Base-by-base conservation (phyloP, 108 stramenopile species). In the Nitzschia sp. region DNA sequence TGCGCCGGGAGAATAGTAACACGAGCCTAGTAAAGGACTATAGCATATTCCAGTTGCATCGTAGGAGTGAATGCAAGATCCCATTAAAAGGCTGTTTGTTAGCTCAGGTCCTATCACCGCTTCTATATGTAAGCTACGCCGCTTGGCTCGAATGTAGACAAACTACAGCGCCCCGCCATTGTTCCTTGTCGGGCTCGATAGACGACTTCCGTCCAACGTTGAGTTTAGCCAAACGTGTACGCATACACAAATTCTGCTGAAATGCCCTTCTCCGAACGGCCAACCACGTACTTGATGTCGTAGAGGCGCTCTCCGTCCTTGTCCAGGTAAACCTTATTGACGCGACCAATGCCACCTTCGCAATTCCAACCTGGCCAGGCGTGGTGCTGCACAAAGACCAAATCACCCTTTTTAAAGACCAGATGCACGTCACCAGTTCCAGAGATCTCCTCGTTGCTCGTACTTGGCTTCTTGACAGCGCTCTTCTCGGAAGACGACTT, bases 301-400 rank as follows among this genome's bases (percentile, higher is more conserved):
- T 74, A 67, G 18, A 30, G 26, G 0, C 17, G 35, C 35, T 60
- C 34, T 26, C 66, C 74, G 27, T 49, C 65, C 2, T 60, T 47
- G 8, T 60, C 48, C 0, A 46, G 4, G 25, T 59, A 42, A 15
- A 51, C 15, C 15, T 67, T 53, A 1, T 28, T 30, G 45, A 74
- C 46, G 1, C 45, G 32, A n/a, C 66, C 74, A 30, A 74, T 67
- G 4, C 75, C 75, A 11, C 67, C 75, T 54, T 59, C 46, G 48
- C 56, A 42, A 45, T 69, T 68, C 64, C 48, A 53, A 30, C 58
- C 64, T 28, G 73, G 57, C 73, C 73, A 74, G 1, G 73, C 36
- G 53, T 74, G 73, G n/a, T 19, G 30, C 54, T 76, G 36, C 18
- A 76, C 67, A 31, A 49, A 58, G 0, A 76, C 75, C 1, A 76